Evolutionary conservation across 331 rosid genomes (phyloP).

Genomic region (Rhamnella rubrinervis): DNA sequence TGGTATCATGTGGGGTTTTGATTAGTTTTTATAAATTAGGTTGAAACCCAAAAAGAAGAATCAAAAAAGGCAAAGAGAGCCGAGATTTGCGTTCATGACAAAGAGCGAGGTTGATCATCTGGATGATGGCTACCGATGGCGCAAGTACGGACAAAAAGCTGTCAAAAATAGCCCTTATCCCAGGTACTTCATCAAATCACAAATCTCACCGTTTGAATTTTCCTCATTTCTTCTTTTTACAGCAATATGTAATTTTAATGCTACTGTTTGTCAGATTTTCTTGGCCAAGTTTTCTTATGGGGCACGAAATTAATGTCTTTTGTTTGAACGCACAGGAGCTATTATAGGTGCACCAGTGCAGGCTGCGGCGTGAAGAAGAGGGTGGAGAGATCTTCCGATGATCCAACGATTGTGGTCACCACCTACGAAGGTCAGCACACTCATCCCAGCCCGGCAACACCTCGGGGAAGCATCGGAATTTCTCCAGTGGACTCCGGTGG

Average conservation of each 20-base stretch:
- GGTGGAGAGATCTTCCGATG: conserved; percentile 71
- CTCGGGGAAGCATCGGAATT: conserved; percentile 50
- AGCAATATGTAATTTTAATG: neutral
- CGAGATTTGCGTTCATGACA: conserved; percentile 89
- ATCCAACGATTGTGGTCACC: conserved; percentile 63
- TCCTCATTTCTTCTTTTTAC: neutral
- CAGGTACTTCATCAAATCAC: conserved; percentile 39
- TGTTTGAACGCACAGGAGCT: conserved; percentile 53
- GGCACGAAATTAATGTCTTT: neutral
- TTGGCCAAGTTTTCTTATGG: neutral
- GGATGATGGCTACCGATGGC: conserved; percentile 92
- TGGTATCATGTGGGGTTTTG: conserved; percentile 22
- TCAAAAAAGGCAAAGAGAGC: conserved; percentile 62
- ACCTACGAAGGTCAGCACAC: conserved; percentile 95
- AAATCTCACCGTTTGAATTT: neutral
- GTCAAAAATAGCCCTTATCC: conserved; percentile 94
- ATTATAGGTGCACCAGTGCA: conserved; percentile 83
- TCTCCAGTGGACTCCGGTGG: conserved; percentile 14
- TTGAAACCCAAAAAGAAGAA: conserved; percentile 73
- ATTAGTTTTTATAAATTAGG: conserved; percentile 27
- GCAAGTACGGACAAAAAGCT: conserved; percentile 96
- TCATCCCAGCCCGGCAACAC: conserved; percentile 58
- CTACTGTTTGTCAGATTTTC: neutral
- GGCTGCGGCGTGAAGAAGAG: conserved; percentile 89
- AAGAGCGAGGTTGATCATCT: conserved; percentile 87